A percentile compares a stretch with the other conserved stretches of the same genome.
Evolutionary conservation across 345 rosid species (phyloP).

Genomic region (Acer yangbiense): DNA sequence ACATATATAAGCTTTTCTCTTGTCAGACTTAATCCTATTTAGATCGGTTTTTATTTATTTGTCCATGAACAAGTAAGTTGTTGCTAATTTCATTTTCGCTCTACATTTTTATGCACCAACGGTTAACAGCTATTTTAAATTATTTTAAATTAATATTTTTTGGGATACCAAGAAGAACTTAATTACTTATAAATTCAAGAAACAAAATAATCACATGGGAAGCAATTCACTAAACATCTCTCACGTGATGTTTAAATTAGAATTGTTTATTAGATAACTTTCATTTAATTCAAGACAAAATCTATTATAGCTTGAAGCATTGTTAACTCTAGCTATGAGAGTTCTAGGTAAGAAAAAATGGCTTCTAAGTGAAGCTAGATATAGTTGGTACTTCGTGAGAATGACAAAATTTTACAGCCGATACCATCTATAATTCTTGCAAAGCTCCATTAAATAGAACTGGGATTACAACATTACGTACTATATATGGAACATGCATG

Average conservation of each 20-base stretch:
- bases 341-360: neutral
- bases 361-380: neutral
- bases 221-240: neutral
- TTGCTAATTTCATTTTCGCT: too few relatives aligned
- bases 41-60: too few relatives aligned
- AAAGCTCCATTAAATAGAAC: neutral
- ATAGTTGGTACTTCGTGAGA: neutral
- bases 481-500: neutral
- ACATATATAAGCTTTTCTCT: too few relatives aligned
- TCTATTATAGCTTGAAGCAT: neutral
- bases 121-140: too few relatives aligned
- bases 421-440: neutral
- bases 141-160: too few relatives aligned
- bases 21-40: too few relatives aligned
- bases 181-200: too few relatives aligned
- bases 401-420: neutral
- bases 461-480: neutral
- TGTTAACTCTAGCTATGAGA: neutral
- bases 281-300: neutral
- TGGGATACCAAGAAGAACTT: too few relatives aligned
- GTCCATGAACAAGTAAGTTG: too few relatives aligned
- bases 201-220: neutral
- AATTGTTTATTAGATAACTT: neutral
- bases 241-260: neutral
- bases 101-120: too few relatives aligned